Evolutionary conservation across 1,284 basidiomycete species (phyloP), one percentile per base, ranked within the genome.

Genomic region (Ceratobasidium sp.): DNA sequence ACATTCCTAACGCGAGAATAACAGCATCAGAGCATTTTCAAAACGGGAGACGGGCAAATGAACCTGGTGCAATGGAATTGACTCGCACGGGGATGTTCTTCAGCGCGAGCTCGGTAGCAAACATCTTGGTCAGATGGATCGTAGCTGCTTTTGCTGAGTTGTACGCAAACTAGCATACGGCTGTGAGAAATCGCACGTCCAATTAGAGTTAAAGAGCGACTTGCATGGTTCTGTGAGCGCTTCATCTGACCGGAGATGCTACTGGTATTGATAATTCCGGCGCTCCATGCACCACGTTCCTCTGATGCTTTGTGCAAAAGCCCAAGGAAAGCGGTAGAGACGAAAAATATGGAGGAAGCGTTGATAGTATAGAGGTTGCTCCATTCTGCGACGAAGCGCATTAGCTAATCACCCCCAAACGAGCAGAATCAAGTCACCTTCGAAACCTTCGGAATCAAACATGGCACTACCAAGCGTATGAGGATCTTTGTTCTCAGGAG

Each of bases 61-160:
- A 29, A 15, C 83, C 84, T 0, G 93, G 93, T 8, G 93, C 90
- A 69, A 95, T 88, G 9, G 89, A 86, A 82, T 90, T 91, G 57
- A 79, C 82, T 80, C 76, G 54, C 19, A 79, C 67, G 3, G 89
- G 88, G 22, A 93, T 87, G 25, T 86, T 86, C 80, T 90, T 90
- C 73, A 93, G 84, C 1, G 90, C 89, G 75, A 93, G 87, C 80
- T 95, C 93, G 0, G 92, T 93, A 0, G 92, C 85, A 68, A 95
- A 82, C 88, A 94, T 88, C 82, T 87, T 90, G 6, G 91, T 92
- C 13, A 95, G 84, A 79, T 94, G 92, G 9, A 90, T 87, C 3
- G 89, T 88, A 0, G 92, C 94, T 0, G 91, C 92, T 82, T 95
- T 95, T 13, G 91, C 85, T 78, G 90, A 90, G 82, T 94, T 94